These are phyloP conservation scores for Chytridium lagenaria DNA, from an alignment of 371 early-diverging fungal species.

Conservation along the genomic window DNA sequence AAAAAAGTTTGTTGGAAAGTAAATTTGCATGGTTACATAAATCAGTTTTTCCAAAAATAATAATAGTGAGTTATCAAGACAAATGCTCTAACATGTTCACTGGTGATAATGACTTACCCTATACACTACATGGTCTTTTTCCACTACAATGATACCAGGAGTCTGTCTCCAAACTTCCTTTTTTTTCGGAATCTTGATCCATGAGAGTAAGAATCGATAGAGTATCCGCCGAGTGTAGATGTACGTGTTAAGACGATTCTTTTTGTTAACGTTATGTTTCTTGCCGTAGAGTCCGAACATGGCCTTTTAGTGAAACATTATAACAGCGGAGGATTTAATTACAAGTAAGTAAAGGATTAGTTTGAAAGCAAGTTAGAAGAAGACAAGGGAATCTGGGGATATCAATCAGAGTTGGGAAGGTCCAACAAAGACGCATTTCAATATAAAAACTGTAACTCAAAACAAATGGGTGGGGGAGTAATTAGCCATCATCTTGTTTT, in stretches of 20 bases:
- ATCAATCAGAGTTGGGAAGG: no score
- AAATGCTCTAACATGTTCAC: no score
- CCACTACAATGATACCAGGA: conserved; percentile 22
- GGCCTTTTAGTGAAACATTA: not conserved
- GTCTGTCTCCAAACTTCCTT: conserved; percentile 17
- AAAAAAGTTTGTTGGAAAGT: no score
- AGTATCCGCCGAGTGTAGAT: not conserved
- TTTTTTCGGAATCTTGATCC: conserved; percentile 8
- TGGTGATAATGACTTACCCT: no score
- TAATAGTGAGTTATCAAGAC: no score
- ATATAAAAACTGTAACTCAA: no score
- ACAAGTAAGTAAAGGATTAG: not conserved
- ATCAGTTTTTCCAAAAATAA: no score
- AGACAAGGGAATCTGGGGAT: no score
- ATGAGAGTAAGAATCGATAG: not conserved
- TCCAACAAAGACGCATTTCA: no score
- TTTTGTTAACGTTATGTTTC: not conserved
- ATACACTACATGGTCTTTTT: conserved; percentile 16
- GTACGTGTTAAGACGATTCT: not conserved
- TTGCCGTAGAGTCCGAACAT: not conserved
- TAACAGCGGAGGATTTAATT: not conserved
- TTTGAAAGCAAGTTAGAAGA: not conserved
- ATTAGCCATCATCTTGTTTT: no score
- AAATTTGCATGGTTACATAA: no score
- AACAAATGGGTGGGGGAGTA: no score